phyloP scores from a whole-genome alignment of 2,329 filamentous ascomycete species.

The Colletotrichum ledebouriae region DNA sequence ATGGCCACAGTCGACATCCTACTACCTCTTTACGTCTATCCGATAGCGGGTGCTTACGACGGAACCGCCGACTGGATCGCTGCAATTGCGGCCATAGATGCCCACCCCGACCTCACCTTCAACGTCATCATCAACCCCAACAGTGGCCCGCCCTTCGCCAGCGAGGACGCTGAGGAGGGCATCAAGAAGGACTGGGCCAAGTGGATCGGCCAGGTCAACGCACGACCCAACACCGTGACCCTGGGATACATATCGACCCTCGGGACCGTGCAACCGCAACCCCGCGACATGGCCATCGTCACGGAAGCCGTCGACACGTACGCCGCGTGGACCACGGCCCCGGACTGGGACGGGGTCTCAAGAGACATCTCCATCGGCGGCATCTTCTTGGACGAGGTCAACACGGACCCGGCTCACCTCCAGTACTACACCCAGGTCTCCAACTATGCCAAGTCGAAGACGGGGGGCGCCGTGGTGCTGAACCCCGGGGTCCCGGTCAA shows the following conservation, averaged over 20 bases:
- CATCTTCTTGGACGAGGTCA: constrained; percentile 25
- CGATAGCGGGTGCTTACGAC: constrained; percentile 8
- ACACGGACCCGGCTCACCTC: constrained; percentile 9
- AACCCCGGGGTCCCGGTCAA: constrained; percentile 15
- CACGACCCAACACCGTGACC: constrained; percentile 19
- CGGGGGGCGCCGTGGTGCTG: constrained; percentile 5
- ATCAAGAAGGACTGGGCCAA: constrained; percentile 29
- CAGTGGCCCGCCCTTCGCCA: constrained; percentile 18
- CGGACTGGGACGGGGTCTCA: constrained; percentile 1
- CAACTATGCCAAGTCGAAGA: constrained; percentile 6
- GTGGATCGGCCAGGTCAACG: constrained; percentile 27
- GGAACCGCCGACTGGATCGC: constrained; percentile 21
- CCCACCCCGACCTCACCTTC: constrained; percentile 13
- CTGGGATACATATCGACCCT: constrained; percentile 26
- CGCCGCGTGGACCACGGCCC: neutral
- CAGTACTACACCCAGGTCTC: constrained; percentile 20
- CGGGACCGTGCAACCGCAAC: constrained; percentile 8
- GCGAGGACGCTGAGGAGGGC: constrained; percentile 1
- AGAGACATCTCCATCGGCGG: constrained; percentile 19
- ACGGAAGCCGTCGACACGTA: constrained; percentile 16
- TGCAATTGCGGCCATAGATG: constrained; percentile 20
- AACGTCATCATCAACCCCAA: constrained; percentile 25
- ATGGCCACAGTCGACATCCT: constrained; percentile 9
- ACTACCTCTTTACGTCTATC: constrained; percentile 23
- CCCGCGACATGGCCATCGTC: neutral